Percentiles rank a stretch among this genome's conserved stretches.
Evolutionary conservation across 768 basidiomycete species (phyloP).

Genomic region (Lentinula detonsa): DNA sequence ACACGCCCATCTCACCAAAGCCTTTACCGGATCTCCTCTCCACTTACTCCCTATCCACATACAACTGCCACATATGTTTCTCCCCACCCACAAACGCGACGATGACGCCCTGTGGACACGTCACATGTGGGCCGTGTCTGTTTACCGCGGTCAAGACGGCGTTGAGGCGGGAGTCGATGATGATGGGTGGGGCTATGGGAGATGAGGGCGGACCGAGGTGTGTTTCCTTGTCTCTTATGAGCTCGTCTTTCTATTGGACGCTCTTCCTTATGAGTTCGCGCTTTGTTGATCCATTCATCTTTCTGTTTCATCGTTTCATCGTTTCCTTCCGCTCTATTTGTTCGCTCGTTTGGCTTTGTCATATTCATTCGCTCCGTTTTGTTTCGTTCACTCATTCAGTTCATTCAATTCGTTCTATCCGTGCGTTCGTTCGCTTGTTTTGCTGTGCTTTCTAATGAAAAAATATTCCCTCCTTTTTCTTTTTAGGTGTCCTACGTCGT

Average conservation of each 20-base stretch:
- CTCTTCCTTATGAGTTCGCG: no score
- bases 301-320: no score
- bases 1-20: neutral
- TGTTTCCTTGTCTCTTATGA: slow-evolving; percentile 8
- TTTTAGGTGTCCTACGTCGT: slow-evolving; percentile 68
- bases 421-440: no score
- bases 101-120: slow-evolving; percentile 74
- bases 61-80: slow-evolving; percentile 79
- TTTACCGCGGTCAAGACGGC: slow-evolving; percentile 67
- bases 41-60: slow-evolving; percentile 38
- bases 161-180: slow-evolving; percentile 31
- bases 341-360: no score
- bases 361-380: no score
- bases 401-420: no score
- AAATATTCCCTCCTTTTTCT: neutral
- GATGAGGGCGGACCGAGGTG: slow-evolving; percentile 27
- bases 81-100: slow-evolving; percentile 69
- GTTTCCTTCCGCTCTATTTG: no score
- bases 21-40: neutral
- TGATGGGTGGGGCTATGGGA: slow-evolving; percentile 35
- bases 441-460: no score
- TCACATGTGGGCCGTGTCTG: slow-evolving; percentile 72
- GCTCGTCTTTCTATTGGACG: no score
- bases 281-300: neutral
- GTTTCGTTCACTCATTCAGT: no score